Evolutionary conservation across 2,329 filamentous ascomycete species (phyloP).

Genomic region (Neonectria punicea): DNA sequence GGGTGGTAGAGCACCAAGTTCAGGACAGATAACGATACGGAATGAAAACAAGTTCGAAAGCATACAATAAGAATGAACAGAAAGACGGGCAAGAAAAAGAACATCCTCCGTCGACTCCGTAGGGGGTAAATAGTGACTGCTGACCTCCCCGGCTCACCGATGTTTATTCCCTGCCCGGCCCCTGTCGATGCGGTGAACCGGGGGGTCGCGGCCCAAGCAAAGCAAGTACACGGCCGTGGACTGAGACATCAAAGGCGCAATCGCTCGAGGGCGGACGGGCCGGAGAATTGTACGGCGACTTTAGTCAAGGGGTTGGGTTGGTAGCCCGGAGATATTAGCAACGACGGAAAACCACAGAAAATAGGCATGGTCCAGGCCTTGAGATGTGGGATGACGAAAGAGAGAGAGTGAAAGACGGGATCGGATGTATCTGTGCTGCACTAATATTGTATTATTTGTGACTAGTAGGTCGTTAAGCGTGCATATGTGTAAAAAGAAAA

Average conservation of each 20-base stretch:
- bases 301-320: background rate
- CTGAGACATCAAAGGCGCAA: background rate
- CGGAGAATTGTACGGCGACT: background rate
- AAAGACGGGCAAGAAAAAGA: background rate
- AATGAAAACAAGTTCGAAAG: background rate
- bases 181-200: background rate
- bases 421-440: background rate
- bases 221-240: background rate
- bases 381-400: background rate
- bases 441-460: background rate
- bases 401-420: background rate
- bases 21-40: background rate
- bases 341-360: background rate
- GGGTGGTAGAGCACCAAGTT: background rate
- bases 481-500: background rate
- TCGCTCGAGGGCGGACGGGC: background rate
- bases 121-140: background rate
- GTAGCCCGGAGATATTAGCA: background rate
- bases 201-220: background rate
- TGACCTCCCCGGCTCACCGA: slow-evolving; percentile 2
- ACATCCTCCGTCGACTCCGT: background rate
- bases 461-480: no score
- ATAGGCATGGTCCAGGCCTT: background rate
- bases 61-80: background rate
- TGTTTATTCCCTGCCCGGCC: background rate